A percentile compares a stretch with the other conserved stretches of the same genome.
Conservation (phyloP, 164 flowering plant genomes). For the Liquidambar formosana region DNA sequence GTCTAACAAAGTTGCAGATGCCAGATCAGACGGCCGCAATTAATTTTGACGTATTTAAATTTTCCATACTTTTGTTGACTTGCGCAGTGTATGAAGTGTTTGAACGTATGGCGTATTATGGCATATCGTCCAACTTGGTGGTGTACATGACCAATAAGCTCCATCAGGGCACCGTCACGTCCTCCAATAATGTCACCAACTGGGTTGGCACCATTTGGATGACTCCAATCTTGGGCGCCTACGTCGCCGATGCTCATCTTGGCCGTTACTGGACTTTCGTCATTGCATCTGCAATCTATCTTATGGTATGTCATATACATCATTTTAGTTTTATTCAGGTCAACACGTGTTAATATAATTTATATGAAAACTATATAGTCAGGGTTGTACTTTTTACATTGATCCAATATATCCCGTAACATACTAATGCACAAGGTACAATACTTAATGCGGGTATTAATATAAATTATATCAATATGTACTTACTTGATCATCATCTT, state of each 20-base stretch:
- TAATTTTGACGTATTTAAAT: background rate
- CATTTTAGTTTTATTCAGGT: too few relatives aligned
- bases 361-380: too few relatives aligned
- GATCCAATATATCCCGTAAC: too few relatives aligned
- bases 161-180: conserved; percentile 57
- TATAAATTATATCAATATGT: too few relatives aligned
- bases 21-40: too few relatives aligned
- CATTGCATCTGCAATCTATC: conserved; percentile 50
- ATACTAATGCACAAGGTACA: too few relatives aligned
- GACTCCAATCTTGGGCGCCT: conserved; percentile 73
- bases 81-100: conserved; percentile 66
- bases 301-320: conserved; percentile 35
- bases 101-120: conserved; percentile 77
- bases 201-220: conserved; percentile 83
- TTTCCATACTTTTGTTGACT: background rate
- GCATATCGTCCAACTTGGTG: conserved; percentile 62
- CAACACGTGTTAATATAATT: too few relatives aligned
- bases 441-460: too few relatives aligned
- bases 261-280: conserved; percentile 81
- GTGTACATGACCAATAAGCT: conserved; percentile 60
- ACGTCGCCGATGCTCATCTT: conserved; percentile 71
- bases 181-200: conserved; percentile 71
- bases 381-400: too few relatives aligned
- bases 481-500: too few relatives aligned
- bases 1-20: too few relatives aligned